A percentile compares a stretch with the other conserved stretches of the same genome.
phyloP scores from a whole-genome alignment of 2,329 filamentous ascomycete species.

The Microsporum audouinii region DNA sequence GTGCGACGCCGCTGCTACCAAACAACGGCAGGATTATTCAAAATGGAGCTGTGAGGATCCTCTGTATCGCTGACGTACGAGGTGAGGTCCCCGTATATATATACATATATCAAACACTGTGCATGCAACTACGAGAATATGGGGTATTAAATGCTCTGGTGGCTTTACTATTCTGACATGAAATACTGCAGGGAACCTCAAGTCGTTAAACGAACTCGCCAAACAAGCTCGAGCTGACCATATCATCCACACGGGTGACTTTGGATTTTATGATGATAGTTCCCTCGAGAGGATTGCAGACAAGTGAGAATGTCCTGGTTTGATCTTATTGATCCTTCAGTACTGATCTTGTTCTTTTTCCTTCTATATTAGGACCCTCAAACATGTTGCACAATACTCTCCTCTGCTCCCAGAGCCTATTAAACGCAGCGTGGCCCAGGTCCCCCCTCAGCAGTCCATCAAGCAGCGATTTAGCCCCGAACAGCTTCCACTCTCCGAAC shows the following conservation, averaged over 20 bases:
- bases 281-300: constrained; percentile 95
- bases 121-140: not conserved
- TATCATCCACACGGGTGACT: constrained; percentile 97
- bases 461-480: constrained; percentile 73
- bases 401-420: constrained; percentile 73
- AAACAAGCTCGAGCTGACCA: constrained; percentile 90
- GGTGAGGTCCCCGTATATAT: constrained; percentile 24
- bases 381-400: constrained; percentile 97
- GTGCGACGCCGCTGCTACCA: constrained; percentile 38
- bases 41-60: constrained; percentile 35
- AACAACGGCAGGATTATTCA: constrained; percentile 42
- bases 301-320: constrained; percentile 54
- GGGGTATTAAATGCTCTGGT: not conserved
- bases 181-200: constrained; percentile 62
- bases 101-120: no score
- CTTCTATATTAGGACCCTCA: constrained; percentile 60
- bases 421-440: constrained; percentile 54
- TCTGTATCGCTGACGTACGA: constrained; percentile 43
- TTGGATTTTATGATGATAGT: constrained; percentile 95
- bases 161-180: not conserved
- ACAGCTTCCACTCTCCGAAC: constrained; percentile 83
- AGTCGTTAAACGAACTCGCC: constrained; percentile 90
- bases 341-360: not conserved
- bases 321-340: not conserved
- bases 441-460: constrained; percentile 57